phyloP scores from a whole-genome alignment of 2,329 filamentous ascomycete species.

The Cryphonectria japonica region DNA sequence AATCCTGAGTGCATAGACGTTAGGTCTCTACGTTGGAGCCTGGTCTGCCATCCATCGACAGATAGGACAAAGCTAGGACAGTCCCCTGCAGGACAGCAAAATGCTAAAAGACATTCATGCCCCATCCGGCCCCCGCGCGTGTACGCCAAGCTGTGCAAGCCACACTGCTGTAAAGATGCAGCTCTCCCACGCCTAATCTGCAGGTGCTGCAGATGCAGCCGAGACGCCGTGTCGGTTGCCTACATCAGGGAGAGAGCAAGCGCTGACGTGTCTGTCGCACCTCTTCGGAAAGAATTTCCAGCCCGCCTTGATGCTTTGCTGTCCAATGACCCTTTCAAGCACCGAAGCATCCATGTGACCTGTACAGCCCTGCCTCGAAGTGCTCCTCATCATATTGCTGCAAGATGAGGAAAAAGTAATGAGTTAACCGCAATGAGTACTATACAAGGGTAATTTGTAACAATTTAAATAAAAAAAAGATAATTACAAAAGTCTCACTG shows the following conservation, averaged over 20 bases:
- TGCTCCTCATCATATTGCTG: not conserved
- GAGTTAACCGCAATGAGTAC: not conserved
- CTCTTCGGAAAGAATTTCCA: not conserved
- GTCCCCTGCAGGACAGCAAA: not conserved
- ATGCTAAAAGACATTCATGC: not conserved
- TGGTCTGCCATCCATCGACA: not conserved
- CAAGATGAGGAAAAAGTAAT: not conserved
- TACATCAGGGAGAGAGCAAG: not conserved
- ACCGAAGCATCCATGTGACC: not conserved
- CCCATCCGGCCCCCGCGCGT: not conserved
- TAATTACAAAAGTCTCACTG: not conserved
- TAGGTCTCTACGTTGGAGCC: not conserved
- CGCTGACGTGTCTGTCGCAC: not conserved
- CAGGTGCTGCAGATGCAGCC: not conserved
- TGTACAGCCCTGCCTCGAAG: not conserved
- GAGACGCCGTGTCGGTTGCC: not conserved
- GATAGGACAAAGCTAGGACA: not conserved
- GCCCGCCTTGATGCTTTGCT: not conserved
- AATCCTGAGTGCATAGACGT: not conserved
- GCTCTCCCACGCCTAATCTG: not conserved
- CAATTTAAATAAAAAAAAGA: not conserved
- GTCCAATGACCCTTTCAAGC: not conserved
- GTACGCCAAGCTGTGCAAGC: not conserved
- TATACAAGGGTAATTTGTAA: not conserved
- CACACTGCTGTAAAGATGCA: not conserved